Percentiles rank a stretch among this genome's conserved stretches.
These are phyloP conservation scores for Cercospora zeina DNA, from an alignment of 2,329 filamentous ascomycete species.

Conservation along the genomic window DNA sequence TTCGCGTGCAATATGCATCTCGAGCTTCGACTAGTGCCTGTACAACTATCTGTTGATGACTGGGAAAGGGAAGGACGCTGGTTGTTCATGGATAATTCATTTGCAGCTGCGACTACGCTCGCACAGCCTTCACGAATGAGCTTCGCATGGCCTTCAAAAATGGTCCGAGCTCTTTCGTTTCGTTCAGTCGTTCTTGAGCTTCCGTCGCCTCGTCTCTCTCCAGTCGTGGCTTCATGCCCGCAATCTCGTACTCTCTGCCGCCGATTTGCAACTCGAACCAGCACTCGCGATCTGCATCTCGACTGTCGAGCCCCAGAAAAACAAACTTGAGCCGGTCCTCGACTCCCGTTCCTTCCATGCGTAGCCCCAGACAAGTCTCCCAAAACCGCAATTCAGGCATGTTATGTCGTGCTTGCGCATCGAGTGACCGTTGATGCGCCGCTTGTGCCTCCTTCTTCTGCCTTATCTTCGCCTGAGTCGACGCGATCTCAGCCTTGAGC, in stretches of 20 bases:
- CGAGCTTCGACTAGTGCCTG: neutral
- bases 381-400: conserved; percentile 93
- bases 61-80: neutral
- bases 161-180: conserved; percentile 69
- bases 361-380: conserved; percentile 84
- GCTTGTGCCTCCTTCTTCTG: conserved; percentile 69
- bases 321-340: conserved; percentile 87
- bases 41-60: neutral
- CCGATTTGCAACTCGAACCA: conserved; percentile 90
- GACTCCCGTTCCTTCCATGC: conserved; percentile 74
- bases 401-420: conserved; percentile 84
- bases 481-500: conserved; percentile 58
- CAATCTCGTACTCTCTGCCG: conserved; percentile 79
- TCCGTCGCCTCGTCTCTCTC: conserved; percentile 74
- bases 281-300: conserved; percentile 82
- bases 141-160: conserved; percentile 81
- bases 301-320: conserved; percentile 82
- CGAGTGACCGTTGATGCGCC: conserved; percentile 70
- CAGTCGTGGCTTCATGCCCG: conserved; percentile 77
- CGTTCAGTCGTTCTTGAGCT: conserved; percentile 77
- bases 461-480: conserved; percentile 70
- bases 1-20: neutral
- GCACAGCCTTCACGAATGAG: conserved; percentile 62
- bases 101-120: neutral
- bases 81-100: neutral